Evolutionary conservation across 2,329 filamentous ascomycete genomes (phyloP).

Genomic region (Colletotrichum filicis): DNA sequence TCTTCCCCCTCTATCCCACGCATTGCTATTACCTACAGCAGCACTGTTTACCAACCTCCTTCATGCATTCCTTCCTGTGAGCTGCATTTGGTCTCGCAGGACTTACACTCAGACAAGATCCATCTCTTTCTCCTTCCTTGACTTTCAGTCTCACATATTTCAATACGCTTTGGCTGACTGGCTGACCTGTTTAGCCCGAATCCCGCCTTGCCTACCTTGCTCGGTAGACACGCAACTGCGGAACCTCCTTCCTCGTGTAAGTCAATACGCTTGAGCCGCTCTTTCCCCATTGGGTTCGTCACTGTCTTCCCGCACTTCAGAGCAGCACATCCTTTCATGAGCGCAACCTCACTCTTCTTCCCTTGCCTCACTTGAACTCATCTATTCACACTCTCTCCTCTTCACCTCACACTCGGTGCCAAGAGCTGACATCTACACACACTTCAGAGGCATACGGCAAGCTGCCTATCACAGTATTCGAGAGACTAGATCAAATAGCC

Average conservation of each 20-base stretch:
- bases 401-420: neutral
- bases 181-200: neutral
- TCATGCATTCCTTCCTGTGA: neutral
- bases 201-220: neutral
- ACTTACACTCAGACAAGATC: neutral
- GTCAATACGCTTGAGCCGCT: neutral
- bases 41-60: neutral
- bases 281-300: neutral
- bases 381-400: neutral
- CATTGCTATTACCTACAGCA: neutral
- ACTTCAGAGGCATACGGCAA: neutral
- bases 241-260: neutral
- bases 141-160: neutral
- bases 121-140: neutral
- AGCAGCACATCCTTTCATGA: neutral
- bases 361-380: neutral
- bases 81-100: neutral
- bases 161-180: neutral
- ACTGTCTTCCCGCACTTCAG: neutral
- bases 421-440: conserved; percentile 6
- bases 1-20: neutral
- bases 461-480: neutral
- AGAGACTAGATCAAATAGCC: neutral
- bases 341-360: neutral
- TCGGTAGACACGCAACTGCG: too few species aligned